phyloP scores from a whole-genome alignment of 129 eudicot species.

The Flaveria robusta region DNA sequence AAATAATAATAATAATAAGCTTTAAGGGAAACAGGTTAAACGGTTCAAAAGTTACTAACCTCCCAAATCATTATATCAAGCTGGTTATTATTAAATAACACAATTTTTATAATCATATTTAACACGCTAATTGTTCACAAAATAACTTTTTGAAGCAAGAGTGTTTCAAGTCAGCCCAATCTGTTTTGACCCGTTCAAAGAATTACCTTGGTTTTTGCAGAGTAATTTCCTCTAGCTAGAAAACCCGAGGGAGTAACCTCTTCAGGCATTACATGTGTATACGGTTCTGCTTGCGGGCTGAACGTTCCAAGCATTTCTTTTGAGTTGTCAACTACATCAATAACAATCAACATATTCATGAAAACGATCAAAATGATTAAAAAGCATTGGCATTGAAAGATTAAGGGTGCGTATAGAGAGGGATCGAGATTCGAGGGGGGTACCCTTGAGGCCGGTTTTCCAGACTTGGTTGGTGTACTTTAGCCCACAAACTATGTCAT shows the following conservation, averaged over 20 bases:
- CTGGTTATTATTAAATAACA: neutral
- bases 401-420: neutral
- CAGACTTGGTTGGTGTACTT: conserved; percentile 78
- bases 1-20: neutral
- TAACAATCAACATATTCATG: neutral
- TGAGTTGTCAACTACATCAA: conserved; percentile 57
- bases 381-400: neutral
- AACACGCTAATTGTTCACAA: neutral
- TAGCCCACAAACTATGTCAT: conserved; percentile 81
- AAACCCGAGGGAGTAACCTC: conserved; percentile 68
- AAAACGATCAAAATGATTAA: neutral
- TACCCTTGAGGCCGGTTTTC: conserved; percentile 90
- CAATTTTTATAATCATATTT: neutral
- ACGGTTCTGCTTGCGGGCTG: conserved; percentile 67
- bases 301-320: conserved; percentile 76
- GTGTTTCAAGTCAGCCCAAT: conserved; percentile 13
- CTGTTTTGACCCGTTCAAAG: neutral
- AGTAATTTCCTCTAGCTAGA: conserved; percentile 68
- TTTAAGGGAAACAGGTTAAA: neutral
- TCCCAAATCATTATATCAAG: neutral
- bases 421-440: neutral
- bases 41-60: neutral
- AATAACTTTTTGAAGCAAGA: neutral
- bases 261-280: conserved; percentile 66
- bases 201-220: conserved; percentile 66